A percentile compares a stretch with the other conserved stretches of the same genome.
These are phyloP conservation scores for Trichosporon inkin DNA, from an alignment of 1,284 basidiomycete genomes.

Conservation along the genomic window DNA sequence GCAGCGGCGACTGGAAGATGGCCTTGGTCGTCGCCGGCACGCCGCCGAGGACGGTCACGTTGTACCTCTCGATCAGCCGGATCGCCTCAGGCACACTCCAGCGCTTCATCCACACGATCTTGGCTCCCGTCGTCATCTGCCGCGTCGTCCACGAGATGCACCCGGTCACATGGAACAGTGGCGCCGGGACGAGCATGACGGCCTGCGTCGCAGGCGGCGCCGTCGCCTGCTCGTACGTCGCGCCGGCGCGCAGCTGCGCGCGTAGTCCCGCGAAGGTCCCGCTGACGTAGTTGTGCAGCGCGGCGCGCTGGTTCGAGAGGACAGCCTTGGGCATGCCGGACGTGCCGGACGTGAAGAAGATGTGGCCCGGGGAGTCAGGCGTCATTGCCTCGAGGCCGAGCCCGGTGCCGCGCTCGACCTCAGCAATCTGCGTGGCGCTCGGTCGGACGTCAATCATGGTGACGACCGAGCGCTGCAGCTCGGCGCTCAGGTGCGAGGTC, in stretches of 20 bases:
- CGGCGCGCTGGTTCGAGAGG: conserved; percentile 49
- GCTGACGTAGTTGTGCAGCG: conserved; percentile 40
- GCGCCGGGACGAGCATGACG: conserved; percentile 35
- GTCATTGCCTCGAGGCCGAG: conserved; percentile 25
- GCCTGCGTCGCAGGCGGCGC: conserved; percentile 18
- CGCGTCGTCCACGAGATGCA: conserved; percentile 42
- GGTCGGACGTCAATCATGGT: background rate
- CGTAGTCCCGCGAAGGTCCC: conserved; percentile 46
- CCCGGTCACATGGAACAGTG: conserved; percentile 45
- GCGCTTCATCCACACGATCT: conserved; percentile 36
- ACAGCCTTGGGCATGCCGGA: conserved; percentile 66
- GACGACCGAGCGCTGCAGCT: background rate
- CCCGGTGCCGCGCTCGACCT: conserved; percentile 15
- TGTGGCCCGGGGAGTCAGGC: conserved; percentile 41
- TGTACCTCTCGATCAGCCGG: conserved; percentile 31
- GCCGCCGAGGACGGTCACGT: conserved; percentile 24
- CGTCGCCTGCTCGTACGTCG: conserved; percentile 7
- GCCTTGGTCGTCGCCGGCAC: conserved; percentile 42
- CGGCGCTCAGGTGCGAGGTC: background rate
- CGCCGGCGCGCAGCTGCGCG: conserved; percentile 33
- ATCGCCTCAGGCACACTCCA: conserved; percentile 40
- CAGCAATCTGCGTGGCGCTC: background rate
- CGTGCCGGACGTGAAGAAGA: conserved; percentile 39
- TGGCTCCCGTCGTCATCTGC: conserved; percentile 48
- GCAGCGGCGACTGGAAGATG: conserved; percentile 34